Percentiles rank a stretch among this genome's conserved stretches.
These are phyloP conservation scores for Citrus maxima DNA, from an alignment of 345 rosid genomes.

Conservation along the genomic window DNA sequence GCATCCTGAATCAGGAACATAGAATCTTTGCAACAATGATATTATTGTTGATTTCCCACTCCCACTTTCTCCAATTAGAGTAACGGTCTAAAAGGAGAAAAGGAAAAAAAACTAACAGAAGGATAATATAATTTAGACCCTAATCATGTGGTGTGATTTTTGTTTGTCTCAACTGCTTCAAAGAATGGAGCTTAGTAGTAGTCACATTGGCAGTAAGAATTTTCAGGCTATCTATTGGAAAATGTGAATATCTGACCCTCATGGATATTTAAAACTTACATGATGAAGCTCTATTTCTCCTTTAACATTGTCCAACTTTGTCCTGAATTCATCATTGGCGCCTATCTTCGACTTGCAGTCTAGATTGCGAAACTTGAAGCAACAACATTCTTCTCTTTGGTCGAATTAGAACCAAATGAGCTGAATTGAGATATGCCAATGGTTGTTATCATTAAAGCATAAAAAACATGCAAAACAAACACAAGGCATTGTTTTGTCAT, in stretches of 20 bases:
- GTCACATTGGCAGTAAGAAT: constrained; percentile 69
- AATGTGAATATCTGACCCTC: too few relatives aligned
- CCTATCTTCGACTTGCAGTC: constrained; percentile 64
- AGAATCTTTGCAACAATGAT: constrained; percentile 69
- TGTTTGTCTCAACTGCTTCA: not conserved
- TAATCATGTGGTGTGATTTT: not conserved
- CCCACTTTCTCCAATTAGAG: constrained; percentile 83
- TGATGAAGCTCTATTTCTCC: constrained; percentile 71
- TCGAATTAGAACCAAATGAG: constrained; percentile 56
- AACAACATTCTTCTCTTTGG: constrained; percentile 50
- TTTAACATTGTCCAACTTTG: constrained; percentile 37
- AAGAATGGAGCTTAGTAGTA: not conserved
- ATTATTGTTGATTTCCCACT: constrained; percentile 78
- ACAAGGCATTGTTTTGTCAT: not conserved
- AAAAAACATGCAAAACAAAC: constrained; percentile 47
- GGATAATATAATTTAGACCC: not conserved
- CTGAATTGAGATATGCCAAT: constrained; percentile 67
- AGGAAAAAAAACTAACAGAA: too few relatives aligned
- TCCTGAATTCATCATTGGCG: constrained; percentile 63
- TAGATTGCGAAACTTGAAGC: constrained; percentile 66
- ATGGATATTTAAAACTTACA: constrained; percentile 72
- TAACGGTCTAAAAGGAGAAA: constrained; percentile 48
- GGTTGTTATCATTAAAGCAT: constrained; percentile 64
- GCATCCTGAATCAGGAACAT: constrained; percentile 68
- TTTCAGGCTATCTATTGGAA: constrained; percentile 21